phyloP scores from a whole-genome alignment of 2,329 filamentous ascomycete genomes.

The Hypoxylon sp. region DNA sequence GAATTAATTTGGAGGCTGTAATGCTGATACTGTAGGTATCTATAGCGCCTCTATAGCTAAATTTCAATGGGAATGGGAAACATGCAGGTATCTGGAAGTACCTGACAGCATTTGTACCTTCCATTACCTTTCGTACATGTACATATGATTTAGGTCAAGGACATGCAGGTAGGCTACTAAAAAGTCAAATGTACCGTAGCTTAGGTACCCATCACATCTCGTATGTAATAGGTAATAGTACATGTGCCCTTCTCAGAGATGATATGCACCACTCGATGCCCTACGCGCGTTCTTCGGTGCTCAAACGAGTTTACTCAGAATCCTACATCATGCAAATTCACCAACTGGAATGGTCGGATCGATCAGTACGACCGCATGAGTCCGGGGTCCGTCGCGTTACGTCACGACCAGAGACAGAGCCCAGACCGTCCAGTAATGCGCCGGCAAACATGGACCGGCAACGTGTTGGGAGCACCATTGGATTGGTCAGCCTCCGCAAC shows the following conservation, averaged over 20 bases:
- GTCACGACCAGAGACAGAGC: conserved; percentile 21
- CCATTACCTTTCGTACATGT: too few relatives aligned
- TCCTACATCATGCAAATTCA: conserved; percentile 7
- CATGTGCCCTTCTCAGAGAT: not conserved
- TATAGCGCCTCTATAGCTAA: too few relatives aligned
- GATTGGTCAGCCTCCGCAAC: conserved; percentile 25
- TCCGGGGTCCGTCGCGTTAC: conserved; percentile 18
- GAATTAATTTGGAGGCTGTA: not conserved
- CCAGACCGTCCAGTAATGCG: conserved; percentile 7
- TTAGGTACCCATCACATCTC: too few relatives aligned
- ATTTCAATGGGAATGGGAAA: too few relatives aligned
- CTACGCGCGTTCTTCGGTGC: not conserved
- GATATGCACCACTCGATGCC: too few relatives aligned
- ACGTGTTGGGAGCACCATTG: not conserved
- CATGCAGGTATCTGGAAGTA: too few relatives aligned
- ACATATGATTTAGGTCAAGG: too few relatives aligned
- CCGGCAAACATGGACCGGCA: not conserved
- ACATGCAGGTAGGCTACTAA: too few relatives aligned
- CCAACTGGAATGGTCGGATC: conserved; percentile 16
- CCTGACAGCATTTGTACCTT: too few relatives aligned
- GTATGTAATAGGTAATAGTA: not conserved
- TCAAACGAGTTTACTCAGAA: not conserved
- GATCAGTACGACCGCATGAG: conserved; percentile 23
- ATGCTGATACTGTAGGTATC: not conserved
- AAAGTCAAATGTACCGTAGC: too few relatives aligned